Evolutionary conservation across 108 stramenopile species (phyloP).

Genomic region (Nitzschia palea): DNA sequence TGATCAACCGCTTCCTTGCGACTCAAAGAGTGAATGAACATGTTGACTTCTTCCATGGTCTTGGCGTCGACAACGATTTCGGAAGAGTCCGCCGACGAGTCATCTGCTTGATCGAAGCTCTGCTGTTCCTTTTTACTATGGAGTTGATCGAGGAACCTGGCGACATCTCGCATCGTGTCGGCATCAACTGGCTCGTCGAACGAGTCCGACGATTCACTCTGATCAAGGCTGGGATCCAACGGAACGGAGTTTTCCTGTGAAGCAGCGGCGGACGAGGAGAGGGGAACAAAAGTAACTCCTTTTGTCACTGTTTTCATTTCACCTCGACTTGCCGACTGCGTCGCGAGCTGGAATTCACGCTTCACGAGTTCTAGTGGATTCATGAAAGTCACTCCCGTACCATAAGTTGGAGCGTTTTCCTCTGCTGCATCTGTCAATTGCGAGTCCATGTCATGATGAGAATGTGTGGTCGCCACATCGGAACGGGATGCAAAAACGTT

Average conservation of each 20-base stretch:
- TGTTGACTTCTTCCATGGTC: constrained; percentile 24
- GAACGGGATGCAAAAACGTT: constrained; percentile 20
- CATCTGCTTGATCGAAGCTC: neutral
- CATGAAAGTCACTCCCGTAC: neutral
- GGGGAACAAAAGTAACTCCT: no score
- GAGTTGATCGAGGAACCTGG: constrained; percentile 15
- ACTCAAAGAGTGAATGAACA: constrained; percentile 16
- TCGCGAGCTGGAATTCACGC: constrained; percentile 6
- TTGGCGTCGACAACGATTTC: constrained; percentile 15
- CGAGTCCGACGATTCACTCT: neutral
- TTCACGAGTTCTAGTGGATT: constrained; percentile 2
- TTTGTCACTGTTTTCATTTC: no score
- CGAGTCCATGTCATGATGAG: neutral
- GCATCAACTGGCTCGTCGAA: neutral
- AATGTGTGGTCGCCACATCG: neutral
- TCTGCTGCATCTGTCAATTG: neutral
- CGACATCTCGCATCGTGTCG: constrained; percentile 11
- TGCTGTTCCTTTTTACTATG: neutral
- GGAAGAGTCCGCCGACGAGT: constrained; percentile 4
- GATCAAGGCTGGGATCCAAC: neutral
- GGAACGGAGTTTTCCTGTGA: neutral
- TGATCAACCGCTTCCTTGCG: neutral
- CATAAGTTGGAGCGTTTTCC: neutral
- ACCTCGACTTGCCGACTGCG: constrained; percentile 9
- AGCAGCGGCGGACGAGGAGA: neutral